Percentiles rank a stretch among this genome's conserved stretches.
Evolutionary conservation across 805 yeast genomes (phyloP).

Genomic region (Ogataea philodendri): DNA sequence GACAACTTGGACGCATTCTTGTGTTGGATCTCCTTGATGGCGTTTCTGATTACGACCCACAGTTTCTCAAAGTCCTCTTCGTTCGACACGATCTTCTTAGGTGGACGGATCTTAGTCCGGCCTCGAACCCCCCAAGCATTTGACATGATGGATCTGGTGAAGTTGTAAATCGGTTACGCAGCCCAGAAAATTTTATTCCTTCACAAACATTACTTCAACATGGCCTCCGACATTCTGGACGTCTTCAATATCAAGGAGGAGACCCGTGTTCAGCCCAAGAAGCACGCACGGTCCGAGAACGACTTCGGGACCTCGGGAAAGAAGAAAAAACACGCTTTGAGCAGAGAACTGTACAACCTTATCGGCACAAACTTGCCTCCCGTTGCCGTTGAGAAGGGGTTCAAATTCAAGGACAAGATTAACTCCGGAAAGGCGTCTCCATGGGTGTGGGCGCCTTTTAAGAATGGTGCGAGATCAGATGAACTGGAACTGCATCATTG

Average conservation of each 20-base stretch:
- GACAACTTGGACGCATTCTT: slow-evolving; percentile 73
- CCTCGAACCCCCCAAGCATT: slow-evolving; percentile 27
- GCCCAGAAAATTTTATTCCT: slow-evolving; percentile 15
- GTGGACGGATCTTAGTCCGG: slow-evolving; percentile 60
- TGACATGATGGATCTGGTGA: slow-evolving; percentile 7
- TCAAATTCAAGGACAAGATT: slow-evolving; percentile 61
- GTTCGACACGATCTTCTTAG: slow-evolving; percentile 44
- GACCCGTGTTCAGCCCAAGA: slow-evolving; percentile 32
- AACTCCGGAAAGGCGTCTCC: slow-evolving; percentile 68
- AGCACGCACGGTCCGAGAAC: slow-evolving; percentile 16
- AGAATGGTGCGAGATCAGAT: slow-evolving; percentile 49
- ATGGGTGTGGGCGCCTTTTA: slow-evolving; percentile 73
- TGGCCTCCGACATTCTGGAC: slow-evolving; percentile 65
- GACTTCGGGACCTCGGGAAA: slow-evolving; percentile 30
- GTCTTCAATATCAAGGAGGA: slow-evolving; percentile 67
- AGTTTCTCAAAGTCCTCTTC: slow-evolving; percentile 59
- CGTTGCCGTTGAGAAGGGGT: slow-evolving; percentile 48
- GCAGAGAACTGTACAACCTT: slow-evolving; percentile 82
- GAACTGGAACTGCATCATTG: slow-evolving; percentile 69
- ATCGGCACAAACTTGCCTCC: slow-evolving; percentile 94
- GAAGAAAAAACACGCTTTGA: slow-evolving; percentile 60
- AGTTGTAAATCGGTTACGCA: slow-evolving; percentile 11
- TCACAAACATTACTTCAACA: slow-evolving; percentile 11
- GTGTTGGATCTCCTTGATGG: slow-evolving; percentile 67
- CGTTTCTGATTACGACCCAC: slow-evolving; percentile 64